Percentiles rank a stretch among this genome's conserved stretches.
phyloP scores from a whole-genome alignment of 169 alveolate species.

The Babesia bigemina region DNA sequence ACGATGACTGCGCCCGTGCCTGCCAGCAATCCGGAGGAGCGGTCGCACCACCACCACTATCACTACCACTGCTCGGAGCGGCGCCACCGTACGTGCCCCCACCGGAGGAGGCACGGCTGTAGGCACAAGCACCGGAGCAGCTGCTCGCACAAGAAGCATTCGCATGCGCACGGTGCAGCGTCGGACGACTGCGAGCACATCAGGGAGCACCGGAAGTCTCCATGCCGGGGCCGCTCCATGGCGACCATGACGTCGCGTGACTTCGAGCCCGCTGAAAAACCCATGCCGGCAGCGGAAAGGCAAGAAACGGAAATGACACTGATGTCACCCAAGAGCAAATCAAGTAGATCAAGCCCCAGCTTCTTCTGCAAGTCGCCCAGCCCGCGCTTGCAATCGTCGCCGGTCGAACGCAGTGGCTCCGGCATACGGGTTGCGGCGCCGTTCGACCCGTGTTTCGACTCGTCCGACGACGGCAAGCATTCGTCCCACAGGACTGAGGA shows the following conservation, averaged over 20 bases:
- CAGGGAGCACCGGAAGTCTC: neutral
- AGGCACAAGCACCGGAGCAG: neutral
- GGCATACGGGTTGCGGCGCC: neutral
- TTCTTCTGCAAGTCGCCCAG: neutral
- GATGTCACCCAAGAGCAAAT: too few relatives aligned
- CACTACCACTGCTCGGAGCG: constrained; percentile 34
- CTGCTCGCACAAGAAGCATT: constrained; percentile 7
- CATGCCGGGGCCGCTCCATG: neutral
- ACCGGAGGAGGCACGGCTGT: constrained; percentile 11
- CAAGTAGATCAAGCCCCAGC: too few relatives aligned
- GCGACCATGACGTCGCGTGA: neutral
- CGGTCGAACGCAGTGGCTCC: neutral
- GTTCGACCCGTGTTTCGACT: neutral
- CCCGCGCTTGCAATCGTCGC: neutral
- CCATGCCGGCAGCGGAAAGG: neutral
- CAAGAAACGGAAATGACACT: too few relatives aligned
- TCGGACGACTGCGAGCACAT: neutral
- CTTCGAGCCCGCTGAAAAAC: neutral
- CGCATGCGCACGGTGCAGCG: neutral
- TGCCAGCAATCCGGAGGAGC: neutral
- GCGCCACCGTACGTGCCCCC: constrained; percentile 10
- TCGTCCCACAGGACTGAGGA: neutral
- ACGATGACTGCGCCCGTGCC: too few relatives aligned
- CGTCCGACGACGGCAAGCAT: neutral
- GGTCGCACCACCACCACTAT: constrained; percentile 31